Base-by-base conservation (phyloP, 495 filamentous ascomycete species). In the Usnea hakonensis region DNA sequence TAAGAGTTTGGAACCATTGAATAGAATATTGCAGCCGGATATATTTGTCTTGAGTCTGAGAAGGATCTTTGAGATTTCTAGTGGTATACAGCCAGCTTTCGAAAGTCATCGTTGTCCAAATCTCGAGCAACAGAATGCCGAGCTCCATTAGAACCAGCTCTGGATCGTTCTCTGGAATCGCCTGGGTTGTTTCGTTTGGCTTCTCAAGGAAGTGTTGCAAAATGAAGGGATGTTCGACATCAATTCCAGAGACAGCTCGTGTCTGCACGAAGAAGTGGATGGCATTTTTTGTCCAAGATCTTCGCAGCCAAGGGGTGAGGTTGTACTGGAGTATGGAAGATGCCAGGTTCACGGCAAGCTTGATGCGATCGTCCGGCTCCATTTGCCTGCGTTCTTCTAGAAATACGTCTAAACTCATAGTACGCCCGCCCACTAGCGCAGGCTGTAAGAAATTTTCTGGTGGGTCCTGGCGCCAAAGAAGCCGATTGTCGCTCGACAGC, bases 351-450 rank as follows among this genome's bases (percentile, higher is more conserved):
- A 48, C 41, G n/a, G 43, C 57, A 36, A 59, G 32, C 32, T 50
- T 59, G 13, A 50, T 50, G 19, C 57, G 41, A 50, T 59, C 57
- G 23, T 59, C 32, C 17, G 57, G 57, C 14, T 59, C 10, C 13
- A 59, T 50, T 6, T 59, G 43, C 30, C 57, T 48, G 9, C n/a
- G 41, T 19, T 36, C 41, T 21, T 23, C n/a, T 14, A 50, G 32
- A 19, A 59, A 14, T 26, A 23, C 19, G 11, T 59, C 41, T 17
- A 59, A 35, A 30, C 57, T 50, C 30, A 50, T 48, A 41, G 57
- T 46, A 7, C 9, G 57, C 19, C 36, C 30, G 17, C 30, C 43
- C 37, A 21, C 13, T 16, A 26, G 41, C 36, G 9, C 35, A 21
- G 35, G 57, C 10, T 11, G 43, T 2, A 19, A 21, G 30, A 5